These are phyloP conservation scores for Suillus sp. DNA, from an alignment of 768 basidiomycete species.

Conservation along the genomic window DNA sequence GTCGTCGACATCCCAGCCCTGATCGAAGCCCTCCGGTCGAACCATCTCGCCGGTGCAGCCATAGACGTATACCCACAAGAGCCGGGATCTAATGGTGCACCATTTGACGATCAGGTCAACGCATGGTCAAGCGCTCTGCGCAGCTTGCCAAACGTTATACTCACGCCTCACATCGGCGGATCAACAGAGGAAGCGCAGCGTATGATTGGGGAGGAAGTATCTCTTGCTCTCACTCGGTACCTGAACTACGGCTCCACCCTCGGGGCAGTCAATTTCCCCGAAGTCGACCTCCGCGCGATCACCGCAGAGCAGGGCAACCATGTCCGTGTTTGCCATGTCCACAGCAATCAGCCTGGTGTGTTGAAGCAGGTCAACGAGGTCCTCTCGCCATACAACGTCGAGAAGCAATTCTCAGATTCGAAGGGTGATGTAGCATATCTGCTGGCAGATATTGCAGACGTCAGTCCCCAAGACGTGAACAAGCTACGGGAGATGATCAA, in stretches of 20 bases:
- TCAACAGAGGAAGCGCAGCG: slow-evolving; percentile 98
- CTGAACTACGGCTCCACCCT: slow-evolving; percentile 89
- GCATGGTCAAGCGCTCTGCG: slow-evolving; percentile 79
- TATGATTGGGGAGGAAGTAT: slow-evolving; percentile 96
- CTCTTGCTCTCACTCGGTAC: slow-evolving; percentile 81
- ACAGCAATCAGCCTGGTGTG: slow-evolving; percentile 94
- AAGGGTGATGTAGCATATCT: slow-evolving; percentile 93
- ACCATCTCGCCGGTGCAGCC: slow-evolving; percentile 84
- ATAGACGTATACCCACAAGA: slow-evolving; percentile 96
- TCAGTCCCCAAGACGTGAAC: slow-evolving; percentile 78
- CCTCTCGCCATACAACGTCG: slow-evolving; percentile 93
- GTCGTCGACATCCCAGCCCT: slow-evolving; percentile 96
- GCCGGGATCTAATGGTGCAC: slow-evolving; percentile 87
- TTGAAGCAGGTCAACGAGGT: slow-evolving; percentile 94
- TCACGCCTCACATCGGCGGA: slow-evolving; percentile 98
- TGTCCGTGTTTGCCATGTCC: slow-evolving; percentile 92
- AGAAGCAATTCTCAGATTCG: slow-evolving; percentile 99
- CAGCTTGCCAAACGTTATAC: slow-evolving; percentile 83
- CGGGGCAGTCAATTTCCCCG: slow-evolving; percentile 98
- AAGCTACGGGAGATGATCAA: slow-evolving; percentile 77
- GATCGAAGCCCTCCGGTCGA: slow-evolving; percentile 76
- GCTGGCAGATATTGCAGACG: slow-evolving; percentile 95
- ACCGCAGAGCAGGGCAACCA: slow-evolving; percentile 77
- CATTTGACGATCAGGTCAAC: slow-evolving; percentile 89
- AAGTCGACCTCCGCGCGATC: slow-evolving; percentile 94